Base-by-base conservation (phyloP, 2,329 filamentous ascomycete genomes). In the Pseudocercospora macadamiae region DNA sequence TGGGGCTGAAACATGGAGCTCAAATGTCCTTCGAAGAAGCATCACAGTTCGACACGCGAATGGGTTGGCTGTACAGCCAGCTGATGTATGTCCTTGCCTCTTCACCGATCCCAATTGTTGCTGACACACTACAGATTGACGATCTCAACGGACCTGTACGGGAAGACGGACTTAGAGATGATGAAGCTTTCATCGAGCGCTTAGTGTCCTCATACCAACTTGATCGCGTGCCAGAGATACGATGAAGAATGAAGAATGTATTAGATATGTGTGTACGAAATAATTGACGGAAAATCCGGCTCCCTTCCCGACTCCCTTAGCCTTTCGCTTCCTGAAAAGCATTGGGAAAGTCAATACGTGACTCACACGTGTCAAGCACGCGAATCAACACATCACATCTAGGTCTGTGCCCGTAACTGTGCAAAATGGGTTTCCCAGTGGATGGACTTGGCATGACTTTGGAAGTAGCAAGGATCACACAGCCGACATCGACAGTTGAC, bases 21-120 rank as follows among this genome's bases (percentile, higher is more conserved):
- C 47, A 26, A 49, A 49, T 19, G 47, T 49, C 16, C 47, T 49
- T 1, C 19, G 47, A 7, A 16, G 47, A 9, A 49, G 47, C 21
- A 49, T 49, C n/a, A 49, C 14, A 8, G 28, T 49, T 3, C 25
- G 47, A 14, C 47, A 49, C 26, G 47, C 47, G 7, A 49, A 49
- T 49, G 47, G 47, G 6, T 16, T 44, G 25, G 36, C 54, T 39
- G 36, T 48, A 30, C 44, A 37, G 49, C 32, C 32, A 26, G 36
- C 21, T 8, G 36, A 53, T 42, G 34, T 42, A 39, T n/a, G 32
- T 53, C 30, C 25, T 30, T 19, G 19, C 19, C 3, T 5, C 5
- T n/a, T 14, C 6, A 14, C 10, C 10, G 10, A 16, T 12, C 12
- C 3, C 7, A 21, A 25, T 14, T 21, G 42, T 4, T 32, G 12